Evolutionary conservation across 768 basidiomycete genomes (phyloP), one percentile per base, ranked within the genome.

Genomic region (Xerocomus spinulosus): DNA sequence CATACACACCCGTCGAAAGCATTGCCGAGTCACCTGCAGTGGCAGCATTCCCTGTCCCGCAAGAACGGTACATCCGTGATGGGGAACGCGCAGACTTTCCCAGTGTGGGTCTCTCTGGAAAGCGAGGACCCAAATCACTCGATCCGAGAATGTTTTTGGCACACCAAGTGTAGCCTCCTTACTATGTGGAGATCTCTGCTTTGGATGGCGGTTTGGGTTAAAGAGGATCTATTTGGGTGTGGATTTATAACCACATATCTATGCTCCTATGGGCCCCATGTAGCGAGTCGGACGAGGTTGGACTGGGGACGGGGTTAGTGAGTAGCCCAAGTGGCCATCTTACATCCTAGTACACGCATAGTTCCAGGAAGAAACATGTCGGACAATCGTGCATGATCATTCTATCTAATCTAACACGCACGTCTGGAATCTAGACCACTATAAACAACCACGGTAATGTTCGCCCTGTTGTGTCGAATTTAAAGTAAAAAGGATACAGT

Each of bases 121-220:
- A 55, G 21, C 49, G 52, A 26, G 61, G 63, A 51, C 53, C 65
- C 46, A 70, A 67, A 41, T 62, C 64, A 20, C 66, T 70, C 28
- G 68, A 74, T 46, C 66, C 66, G 43, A 73, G 68, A 45, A 69
- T 66, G 5, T 77, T 76, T 55, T 51, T 77, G 6, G 69, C 73
- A 0, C 51, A 55, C 18, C 53, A 55, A 45, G 36, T 36, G 41
- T 60, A 51, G 24, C 15, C 13, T 14, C 15, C n/a, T n/a, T n/a
- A n/a, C n/a, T n/a, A n/a, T n/a, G n/a, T n/a, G n/a, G n/a, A n/a
- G n/a, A 29, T 44, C n/a, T 35, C 14, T 5, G 18, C 34, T 35
- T 4, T 29, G 26, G n/a, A 20, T 23, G 20, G 21, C 4, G 21
- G 10, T 26, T 30, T n/a, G 28, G 23, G 35, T 36, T 13, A 33